phyloP scores from a whole-genome alignment of 2,329 filamentous ascomycete genomes.

The Rugonectria rugulosa region DNA sequence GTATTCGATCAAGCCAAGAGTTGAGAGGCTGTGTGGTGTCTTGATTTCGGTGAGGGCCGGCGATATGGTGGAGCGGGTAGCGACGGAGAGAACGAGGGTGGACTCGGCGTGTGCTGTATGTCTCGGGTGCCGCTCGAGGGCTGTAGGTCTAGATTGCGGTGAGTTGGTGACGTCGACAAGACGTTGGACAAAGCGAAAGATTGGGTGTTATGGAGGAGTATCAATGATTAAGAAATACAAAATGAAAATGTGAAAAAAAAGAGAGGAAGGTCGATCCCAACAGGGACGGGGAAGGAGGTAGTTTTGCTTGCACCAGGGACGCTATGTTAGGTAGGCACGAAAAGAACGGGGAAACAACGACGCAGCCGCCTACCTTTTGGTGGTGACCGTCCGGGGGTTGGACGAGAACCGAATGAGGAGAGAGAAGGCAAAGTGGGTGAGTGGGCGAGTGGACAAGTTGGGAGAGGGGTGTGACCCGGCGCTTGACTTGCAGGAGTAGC shows the following conservation, averaged over 20 bases:
- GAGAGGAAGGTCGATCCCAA: conserved; percentile 22
- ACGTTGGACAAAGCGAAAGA: background rate
- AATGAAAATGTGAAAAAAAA: conserved; percentile 23
- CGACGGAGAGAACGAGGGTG: conserved; percentile 33
- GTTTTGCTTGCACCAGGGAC: conserved; percentile 38
- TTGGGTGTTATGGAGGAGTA: conserved; percentile 22
- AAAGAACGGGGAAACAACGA: conserved; percentile 27
- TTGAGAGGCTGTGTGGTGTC: conserved; percentile 23
- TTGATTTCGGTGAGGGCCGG: conserved; percentile 27
- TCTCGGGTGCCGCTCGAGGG: conserved; percentile 39
- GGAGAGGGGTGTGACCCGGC: conserved; percentile 43
- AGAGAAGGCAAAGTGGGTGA: conserved; percentile 33
- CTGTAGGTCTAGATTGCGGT: conserved; percentile 31
- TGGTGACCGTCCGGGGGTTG: conserved; percentile 37
- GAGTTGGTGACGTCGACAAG: conserved; percentile 24
- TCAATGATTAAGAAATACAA: conserved; percentile 23
- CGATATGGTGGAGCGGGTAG: conserved; percentile 30
- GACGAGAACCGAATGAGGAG: conserved; percentile 37
- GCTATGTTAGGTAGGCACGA: conserved; percentile 34
- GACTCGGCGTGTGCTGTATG: conserved; percentile 36
- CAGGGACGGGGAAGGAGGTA: conserved; percentile 32
- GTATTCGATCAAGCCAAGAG: conserved; percentile 30
- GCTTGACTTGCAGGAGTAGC: conserved; percentile 43
- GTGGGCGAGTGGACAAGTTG: conserved; percentile 34
- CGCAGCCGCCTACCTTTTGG: conserved; percentile 36